Percentiles rank a stretch among this genome's conserved stretches.
Evolutionary conservation across 225 moss, liverwort and hornwort genomes (phyloP).

Genomic region (Ulota crispa): DNA sequence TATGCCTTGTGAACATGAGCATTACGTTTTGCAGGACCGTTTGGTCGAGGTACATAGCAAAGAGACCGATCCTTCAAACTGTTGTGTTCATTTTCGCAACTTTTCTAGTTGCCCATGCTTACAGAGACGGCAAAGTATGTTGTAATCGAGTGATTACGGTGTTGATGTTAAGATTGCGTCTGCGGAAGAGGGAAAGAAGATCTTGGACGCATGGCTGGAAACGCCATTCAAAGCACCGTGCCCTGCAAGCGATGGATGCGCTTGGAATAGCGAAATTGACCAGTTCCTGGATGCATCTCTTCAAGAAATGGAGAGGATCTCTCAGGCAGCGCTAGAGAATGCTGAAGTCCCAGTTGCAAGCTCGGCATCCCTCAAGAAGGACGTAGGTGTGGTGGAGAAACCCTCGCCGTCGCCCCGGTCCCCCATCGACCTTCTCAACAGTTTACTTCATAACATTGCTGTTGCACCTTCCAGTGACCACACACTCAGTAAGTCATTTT

Average conservation of each 20-base stretch:
- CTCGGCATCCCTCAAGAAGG: neutral
- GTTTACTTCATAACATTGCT: conserved; percentile 31
- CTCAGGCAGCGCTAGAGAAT: conserved; percentile 38
- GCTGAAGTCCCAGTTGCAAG: conserved; percentile 17
- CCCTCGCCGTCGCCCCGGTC: conserved; percentile 29
- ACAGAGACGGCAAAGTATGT: neutral
- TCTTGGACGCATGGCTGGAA: conserved; percentile 57
- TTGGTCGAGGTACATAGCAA: neutral
- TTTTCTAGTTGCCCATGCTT: neutral
- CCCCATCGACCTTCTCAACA: conserved; percentile 30
- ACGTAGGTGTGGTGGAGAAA: conserved; percentile 14
- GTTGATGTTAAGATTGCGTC: conserved; percentile 34
- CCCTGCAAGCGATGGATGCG: conserved; percentile 53
- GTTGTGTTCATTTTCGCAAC: neutral
- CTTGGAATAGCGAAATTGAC: conserved; percentile 45
- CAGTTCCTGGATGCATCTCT: conserved; percentile 49
- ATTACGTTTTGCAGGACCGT: neutral
- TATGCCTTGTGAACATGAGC: neutral
- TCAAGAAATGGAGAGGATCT: conserved; percentile 52
- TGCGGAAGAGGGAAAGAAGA: conserved; percentile 51
- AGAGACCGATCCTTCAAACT: neutral
- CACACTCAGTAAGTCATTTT: conserved; percentile 23
- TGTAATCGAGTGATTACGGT: neutral
- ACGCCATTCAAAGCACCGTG: conserved; percentile 62
- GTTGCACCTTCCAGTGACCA: conserved; percentile 25